phyloP scores from a whole-genome alignment of 2,329 filamentous ascomycete genomes.

The Venturia oleaginea region DNA sequence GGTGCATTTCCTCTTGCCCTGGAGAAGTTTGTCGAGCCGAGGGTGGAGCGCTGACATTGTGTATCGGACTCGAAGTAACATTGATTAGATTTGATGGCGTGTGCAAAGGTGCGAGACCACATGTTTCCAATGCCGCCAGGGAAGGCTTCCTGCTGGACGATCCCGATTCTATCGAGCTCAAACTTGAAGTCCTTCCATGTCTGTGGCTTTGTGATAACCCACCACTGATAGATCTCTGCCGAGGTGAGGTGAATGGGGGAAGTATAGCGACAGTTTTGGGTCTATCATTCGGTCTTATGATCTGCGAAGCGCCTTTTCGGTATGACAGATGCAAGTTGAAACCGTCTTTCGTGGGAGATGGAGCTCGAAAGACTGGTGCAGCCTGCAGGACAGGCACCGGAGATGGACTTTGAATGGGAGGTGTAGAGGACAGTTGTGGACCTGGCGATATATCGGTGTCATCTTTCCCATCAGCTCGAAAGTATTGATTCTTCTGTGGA shows the following conservation, averaged over 20 bases:
- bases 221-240: background rate
- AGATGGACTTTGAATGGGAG: slow-evolving; percentile 18
- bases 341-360: slow-evolving; percentile 4
- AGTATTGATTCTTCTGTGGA: slow-evolving; percentile 47
- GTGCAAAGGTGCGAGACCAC: slow-evolving; percentile 3
- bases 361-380: slow-evolving; percentile 3
- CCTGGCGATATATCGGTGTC: slow-evolving; percentile 22
- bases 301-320: slow-evolving; percentile 12
- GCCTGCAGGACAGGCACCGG: slow-evolving; percentile 3
- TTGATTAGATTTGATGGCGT: background rate
- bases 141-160: slow-evolving; percentile 5
- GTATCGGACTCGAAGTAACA: background rate
- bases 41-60: background rate
- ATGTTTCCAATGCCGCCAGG: slow-evolving; percentile 7
- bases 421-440: slow-evolving; percentile 17
- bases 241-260: background rate
- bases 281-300: background rate
- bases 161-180: slow-evolving; percentile 13
- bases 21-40: slow-evolving; percentile 1
- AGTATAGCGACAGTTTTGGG: slow-evolving; percentile 12
- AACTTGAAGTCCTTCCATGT: slow-evolving; percentile 10
- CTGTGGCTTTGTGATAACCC: background rate
- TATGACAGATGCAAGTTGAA: slow-evolving; percentile 12
- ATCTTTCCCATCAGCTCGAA: slow-evolving; percentile 63
- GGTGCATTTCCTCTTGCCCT: background rate